These are phyloP conservation scores for Annulohypoxylon bovei DNA, from an alignment of 495 filamentous ascomycete genomes.

Conservation along the genomic window DNA sequence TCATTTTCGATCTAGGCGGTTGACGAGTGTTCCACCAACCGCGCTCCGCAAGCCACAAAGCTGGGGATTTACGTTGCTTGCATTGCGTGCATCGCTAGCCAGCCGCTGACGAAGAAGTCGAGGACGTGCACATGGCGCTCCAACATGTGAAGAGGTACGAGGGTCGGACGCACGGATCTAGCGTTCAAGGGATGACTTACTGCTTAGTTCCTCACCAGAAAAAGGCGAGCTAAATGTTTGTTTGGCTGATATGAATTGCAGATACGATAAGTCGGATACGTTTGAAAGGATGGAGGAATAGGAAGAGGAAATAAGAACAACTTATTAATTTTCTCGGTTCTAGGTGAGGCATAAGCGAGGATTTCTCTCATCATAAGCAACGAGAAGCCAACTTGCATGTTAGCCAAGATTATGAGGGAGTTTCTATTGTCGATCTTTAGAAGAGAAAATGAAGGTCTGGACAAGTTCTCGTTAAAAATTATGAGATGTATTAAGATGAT, in stretches of 20 bases:
- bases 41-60: constrained; percentile 48
- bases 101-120: neutral
- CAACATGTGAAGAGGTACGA: neutral
- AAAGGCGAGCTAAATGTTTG: neutral
- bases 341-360: neutral
- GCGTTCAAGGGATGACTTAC: neutral
- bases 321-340: neutral
- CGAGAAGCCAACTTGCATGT: neutral
- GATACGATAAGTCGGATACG: neutral
- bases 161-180: neutral
- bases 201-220: neutral
- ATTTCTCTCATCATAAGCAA: neutral
- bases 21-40: neutral
- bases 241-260: neutral
- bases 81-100: constrained; percentile 48
- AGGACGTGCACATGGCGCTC: constrained; percentile 3
- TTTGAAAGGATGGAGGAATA: neutral
- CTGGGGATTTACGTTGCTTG: constrained; percentile 53
- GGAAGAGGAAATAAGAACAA: neutral
- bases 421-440: neutral
- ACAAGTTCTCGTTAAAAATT: neutral
- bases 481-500: neutral
- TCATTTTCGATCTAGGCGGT: constrained; percentile 19
- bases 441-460: neutral
- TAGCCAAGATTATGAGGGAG: neutral